Conservation (phyloP, 2,329 filamentous ascomycete species). For the Parastagonospora avenae region DNA sequence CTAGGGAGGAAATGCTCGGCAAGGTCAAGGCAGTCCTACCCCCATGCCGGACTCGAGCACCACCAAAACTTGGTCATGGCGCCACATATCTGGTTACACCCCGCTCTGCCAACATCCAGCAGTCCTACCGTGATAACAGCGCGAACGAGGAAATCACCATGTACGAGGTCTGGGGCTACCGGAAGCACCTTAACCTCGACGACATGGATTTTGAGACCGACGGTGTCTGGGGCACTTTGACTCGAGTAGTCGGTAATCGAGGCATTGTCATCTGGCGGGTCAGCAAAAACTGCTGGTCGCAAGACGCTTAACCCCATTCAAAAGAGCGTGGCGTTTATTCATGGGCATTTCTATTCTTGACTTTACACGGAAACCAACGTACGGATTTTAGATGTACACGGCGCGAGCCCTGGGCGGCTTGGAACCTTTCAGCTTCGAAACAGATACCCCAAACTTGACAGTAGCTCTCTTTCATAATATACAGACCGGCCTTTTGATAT, state of each 20-base stretch:
- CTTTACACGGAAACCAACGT: neutral
- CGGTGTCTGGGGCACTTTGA: slow-evolving; percentile 73
- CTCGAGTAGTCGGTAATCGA: slow-evolving; percentile 63
- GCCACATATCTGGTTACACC: slow-evolving; percentile 70
- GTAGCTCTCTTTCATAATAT: neutral
- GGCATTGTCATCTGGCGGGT: slow-evolving; percentile 54
- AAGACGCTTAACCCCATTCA: neutral
- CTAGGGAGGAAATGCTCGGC: slow-evolving; percentile 63
- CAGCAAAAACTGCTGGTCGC: slow-evolving; percentile 44
- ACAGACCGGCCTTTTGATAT: neutral
- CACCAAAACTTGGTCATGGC: slow-evolving; percentile 55
- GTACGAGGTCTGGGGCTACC: slow-evolving; percentile 71
- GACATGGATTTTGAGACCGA: slow-evolving; percentile 81
- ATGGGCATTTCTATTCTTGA: neutral
- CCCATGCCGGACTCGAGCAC: slow-evolving; percentile 34
- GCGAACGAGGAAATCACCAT: slow-evolving; percentile 60
- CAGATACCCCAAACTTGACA: slow-evolving; percentile 1
- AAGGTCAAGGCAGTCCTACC: slow-evolving; percentile 65
- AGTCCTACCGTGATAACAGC: slow-evolving; percentile 52
- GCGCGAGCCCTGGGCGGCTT: slow-evolving; percentile 1
- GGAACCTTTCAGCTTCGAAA: neutral
- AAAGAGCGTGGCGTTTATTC: neutral
- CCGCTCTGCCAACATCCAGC: slow-evolving; percentile 71
- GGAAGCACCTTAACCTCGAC: slow-evolving; percentile 74
- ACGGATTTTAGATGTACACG: neutral